phyloP scores from a whole-genome alignment of 140 eudicot species.

The Anethum foeniculum region DNA sequence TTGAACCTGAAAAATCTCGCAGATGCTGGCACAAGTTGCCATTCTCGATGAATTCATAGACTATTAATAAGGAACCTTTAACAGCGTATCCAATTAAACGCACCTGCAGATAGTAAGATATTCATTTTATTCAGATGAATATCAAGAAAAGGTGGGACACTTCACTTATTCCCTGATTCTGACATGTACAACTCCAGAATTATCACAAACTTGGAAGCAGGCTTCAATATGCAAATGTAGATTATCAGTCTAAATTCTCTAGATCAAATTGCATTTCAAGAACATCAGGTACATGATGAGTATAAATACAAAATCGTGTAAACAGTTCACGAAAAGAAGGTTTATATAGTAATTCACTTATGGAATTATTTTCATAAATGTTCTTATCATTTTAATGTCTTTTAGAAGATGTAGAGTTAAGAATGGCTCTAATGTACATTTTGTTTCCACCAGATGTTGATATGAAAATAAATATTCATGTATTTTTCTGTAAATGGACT shows the following conservation, averaged over 20 bases:
- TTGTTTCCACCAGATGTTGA: neutral
- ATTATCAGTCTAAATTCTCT: neutral
- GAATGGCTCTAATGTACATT: neutral
- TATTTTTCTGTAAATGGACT: neutral
- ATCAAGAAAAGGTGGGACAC: neutral
- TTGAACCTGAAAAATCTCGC: constrained; percentile 51
- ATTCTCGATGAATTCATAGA: constrained; percentile 82
- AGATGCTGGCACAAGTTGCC: constrained; percentile 82
- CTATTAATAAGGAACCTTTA: constrained; percentile 63
- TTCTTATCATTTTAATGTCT: neutral
- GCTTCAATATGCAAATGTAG: neutral
- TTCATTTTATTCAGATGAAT: neutral
- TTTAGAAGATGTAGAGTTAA: neutral
- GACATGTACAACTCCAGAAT: neutral
- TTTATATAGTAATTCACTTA: neutral
- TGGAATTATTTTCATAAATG: neutral
- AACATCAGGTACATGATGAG: neutral
- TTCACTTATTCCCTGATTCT: neutral
- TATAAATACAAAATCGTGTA: neutral
- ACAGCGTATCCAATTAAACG: constrained; percentile 83
- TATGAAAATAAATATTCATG: neutral
- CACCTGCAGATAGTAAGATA: constrained; percentile 39
- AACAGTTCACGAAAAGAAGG: neutral
- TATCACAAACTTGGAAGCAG: neutral
- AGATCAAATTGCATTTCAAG: neutral